These are phyloP conservation scores for Lactifluus subvellereus DNA, from an alignment of 768 basidiomycete species.

Conservation along the genomic window DNA sequence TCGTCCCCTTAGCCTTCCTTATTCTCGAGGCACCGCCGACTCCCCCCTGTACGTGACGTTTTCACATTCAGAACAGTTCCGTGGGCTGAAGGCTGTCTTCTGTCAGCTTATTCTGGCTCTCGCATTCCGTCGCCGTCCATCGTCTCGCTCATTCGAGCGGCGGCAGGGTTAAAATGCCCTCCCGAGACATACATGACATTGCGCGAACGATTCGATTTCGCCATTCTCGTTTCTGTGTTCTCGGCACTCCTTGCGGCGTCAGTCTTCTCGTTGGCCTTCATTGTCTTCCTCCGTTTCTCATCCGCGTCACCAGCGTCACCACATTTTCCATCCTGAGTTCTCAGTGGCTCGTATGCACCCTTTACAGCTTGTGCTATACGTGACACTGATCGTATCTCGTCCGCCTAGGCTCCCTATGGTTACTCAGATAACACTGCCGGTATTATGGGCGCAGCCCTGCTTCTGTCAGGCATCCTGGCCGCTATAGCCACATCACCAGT, in stretches of 20 bases:
- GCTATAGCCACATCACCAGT: slow-evolving; percentile 66
- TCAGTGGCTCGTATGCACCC: slow-evolving; percentile 55
- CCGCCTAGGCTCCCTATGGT: slow-evolving; percentile 57
- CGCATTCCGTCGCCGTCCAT: slow-evolving; percentile 46
- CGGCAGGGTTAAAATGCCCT: slow-evolving; percentile 39
- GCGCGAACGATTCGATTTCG: slow-evolving; percentile 68
- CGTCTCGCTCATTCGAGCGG: slow-evolving; percentile 46
- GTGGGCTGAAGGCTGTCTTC: background rate
- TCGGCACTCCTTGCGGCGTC: slow-evolving; percentile 60
- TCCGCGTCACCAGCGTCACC: slow-evolving; percentile 41
- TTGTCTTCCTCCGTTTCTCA: background rate
- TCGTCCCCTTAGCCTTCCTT: slow-evolving; percentile 52
- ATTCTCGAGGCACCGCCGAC: slow-evolving; percentile 59
- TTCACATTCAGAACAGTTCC: background rate
- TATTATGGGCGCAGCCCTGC: slow-evolving; percentile 60
- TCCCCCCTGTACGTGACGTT: slow-evolving; percentile 59
- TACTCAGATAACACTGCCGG: slow-evolving; percentile 65
- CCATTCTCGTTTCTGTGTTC: slow-evolving; percentile 53
- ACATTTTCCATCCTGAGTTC: slow-evolving; percentile 60
- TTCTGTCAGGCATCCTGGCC: slow-evolving; percentile 64
- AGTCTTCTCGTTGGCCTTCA: slow-evolving; percentile 28
- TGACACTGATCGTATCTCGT: background rate
- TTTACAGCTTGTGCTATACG: background rate
- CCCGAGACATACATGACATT: slow-evolving; percentile 51
- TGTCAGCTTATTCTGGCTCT: slow-evolving; percentile 61